Conservation (phyloP, 305 asterid species). For the Plantago coronopus region DNA sequence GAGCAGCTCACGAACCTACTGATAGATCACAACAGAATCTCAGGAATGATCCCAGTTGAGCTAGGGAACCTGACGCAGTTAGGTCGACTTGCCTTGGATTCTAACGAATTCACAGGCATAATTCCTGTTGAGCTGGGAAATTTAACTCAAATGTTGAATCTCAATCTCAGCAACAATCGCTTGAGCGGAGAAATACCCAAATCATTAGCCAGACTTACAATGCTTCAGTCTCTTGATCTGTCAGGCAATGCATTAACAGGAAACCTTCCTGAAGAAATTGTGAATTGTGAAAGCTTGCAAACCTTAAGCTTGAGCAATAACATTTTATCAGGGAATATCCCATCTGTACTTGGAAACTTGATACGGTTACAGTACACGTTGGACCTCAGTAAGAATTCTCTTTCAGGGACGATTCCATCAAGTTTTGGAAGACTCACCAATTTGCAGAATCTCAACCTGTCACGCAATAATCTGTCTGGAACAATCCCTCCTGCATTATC, state of each 20-base stretch:
- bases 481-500: constrained; percentile 45
- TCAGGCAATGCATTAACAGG: constrained; percentile 54
- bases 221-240: constrained; percentile 55
- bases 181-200: constrained; percentile 61
- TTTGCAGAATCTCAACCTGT: constrained; percentile 52
- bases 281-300: constrained; percentile 36
- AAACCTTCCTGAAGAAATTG: constrained; percentile 45
- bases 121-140: constrained; percentile 57
- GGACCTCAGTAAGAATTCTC: constrained; percentile 63
- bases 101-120: constrained; percentile 57
- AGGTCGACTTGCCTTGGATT: constrained; percentile 44
- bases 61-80: constrained; percentile 58
- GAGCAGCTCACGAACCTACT: constrained; percentile 34
- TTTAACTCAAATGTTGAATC: constrained; percentile 32
- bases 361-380: constrained; percentile 37
- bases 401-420: constrained; percentile 57
- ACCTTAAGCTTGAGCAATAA: constrained; percentile 54
- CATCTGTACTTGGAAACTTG: constrained; percentile 55
- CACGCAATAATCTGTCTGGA: constrained; percentile 55
- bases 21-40: constrained; percentile 42
- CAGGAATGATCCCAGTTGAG: constrained; percentile 73
- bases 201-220: constrained; percentile 39
- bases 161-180: constrained; percentile 54
- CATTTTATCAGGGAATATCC: constrained; percentile 52
- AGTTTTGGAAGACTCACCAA: constrained; percentile 39